phyloP scores from a whole-genome alignment of 768 basidiomycete species.

The Russula vinacea region DNA sequence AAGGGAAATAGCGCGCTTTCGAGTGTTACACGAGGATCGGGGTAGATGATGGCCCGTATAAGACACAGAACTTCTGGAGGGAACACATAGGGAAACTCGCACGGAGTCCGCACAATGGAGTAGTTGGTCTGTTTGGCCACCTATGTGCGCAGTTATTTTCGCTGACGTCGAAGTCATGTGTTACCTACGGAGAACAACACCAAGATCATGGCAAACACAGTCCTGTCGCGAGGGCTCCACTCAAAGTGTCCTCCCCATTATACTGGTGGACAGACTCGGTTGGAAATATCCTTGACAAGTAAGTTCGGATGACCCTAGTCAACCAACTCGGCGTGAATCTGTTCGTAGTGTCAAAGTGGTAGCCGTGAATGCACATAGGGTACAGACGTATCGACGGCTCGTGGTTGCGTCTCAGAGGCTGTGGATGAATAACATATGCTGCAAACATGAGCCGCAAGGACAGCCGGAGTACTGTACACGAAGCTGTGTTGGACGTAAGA shows the following conservation, averaged over 20 bases:
- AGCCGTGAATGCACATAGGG: too few relatives aligned
- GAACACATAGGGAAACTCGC: conserved; percentile 15
- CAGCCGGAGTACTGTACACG: conserved; percentile 60
- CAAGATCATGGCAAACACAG: conserved; percentile 29
- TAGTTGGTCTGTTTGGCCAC: neutral
- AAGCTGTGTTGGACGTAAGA: conserved; percentile 49
- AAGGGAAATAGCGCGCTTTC: conserved; percentile 6
- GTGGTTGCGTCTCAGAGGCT: conserved; percentile 33
- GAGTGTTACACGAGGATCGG: conserved; percentile 26
- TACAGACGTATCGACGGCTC: too few relatives aligned
- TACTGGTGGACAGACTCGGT: neutral
- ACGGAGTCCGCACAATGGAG: neutral
- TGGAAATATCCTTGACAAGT: conserved; percentile 13
- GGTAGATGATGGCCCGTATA: conserved; percentile 18
- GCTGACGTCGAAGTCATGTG: neutral
- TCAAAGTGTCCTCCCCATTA: neutral
- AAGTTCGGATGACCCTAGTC: conserved; percentile 9
- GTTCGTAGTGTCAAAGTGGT: conserved; percentile 25
- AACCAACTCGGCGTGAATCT: conserved; percentile 12
- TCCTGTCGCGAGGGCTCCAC: conserved; percentile 17
- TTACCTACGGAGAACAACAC: conserved; percentile 29
- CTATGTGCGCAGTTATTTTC: neutral
- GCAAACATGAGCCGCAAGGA: conserved; percentile 55
- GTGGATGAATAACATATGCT: conserved; percentile 50
- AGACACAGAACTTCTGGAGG: conserved; percentile 17